Evolutionary conservation across 2,329 filamentous ascomycete genomes (phyloP), one percentile per base, ranked within the genome.

Genomic region (Fusarium sp.): DNA sequence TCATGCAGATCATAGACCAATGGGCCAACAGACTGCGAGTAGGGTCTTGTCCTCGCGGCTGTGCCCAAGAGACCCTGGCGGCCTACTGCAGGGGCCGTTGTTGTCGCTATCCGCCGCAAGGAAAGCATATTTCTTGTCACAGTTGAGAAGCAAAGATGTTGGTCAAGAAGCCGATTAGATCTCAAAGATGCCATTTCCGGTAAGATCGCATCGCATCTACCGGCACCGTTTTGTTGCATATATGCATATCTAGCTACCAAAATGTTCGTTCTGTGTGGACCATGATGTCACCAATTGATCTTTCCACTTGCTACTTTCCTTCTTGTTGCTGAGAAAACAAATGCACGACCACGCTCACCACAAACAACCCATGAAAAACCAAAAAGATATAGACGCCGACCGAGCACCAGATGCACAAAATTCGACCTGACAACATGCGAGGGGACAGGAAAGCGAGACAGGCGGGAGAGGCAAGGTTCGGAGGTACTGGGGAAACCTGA

Each of bases 1-100:
- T 88, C 83, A 77, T 94, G 90, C 44, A 92, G 82, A 74, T 94
- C 91, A 78, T 88, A 94, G 2, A 87, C 87, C 37, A 94, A 81
- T 16, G 78, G 77, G 6, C 73, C 71, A 44, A 78, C 70, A 7
- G 68, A 59, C 16, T 73, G 65, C 2, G 73, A 70, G 51, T 76
- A 76, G 7, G 62, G 34, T 16, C 72, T 75, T 7, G 46, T 41
- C n/a, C 44, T 48, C n/a, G 28, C 41, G 51, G 39, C 30, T 44
- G 48, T 12, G 52, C 23, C 23, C n/a, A 27, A 41, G 1, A 61
- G 39, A 4, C 60, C 23, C 30, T 59, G 68, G 3, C 50, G 60
- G 8, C 59, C 30, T 52, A 15, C 39, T 27, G 34, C 15, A 28
- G 67, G 54, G 39, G 48, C 28, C 9, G 57, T 7, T 27, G 39